Conservation (phyloP, 2,329 filamentous ascomycete genomes). For the Neonectria faginata region DNA sequence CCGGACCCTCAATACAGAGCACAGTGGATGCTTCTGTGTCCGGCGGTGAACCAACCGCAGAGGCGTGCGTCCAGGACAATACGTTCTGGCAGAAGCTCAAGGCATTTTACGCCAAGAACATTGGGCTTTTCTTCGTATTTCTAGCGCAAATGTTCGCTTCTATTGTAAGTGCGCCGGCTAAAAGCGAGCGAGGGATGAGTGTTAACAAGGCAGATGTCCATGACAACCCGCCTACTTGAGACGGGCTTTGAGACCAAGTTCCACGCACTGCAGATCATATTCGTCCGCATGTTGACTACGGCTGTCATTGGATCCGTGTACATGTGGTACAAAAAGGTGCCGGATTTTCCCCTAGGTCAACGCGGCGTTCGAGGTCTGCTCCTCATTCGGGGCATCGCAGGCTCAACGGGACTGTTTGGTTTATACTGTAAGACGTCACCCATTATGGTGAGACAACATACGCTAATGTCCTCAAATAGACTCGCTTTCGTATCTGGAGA, state of each 20-base stretch:
- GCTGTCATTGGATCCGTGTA: conserved; percentile 52
- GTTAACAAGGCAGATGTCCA: conserved; percentile 51
- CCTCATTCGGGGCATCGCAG: conserved; percentile 71
- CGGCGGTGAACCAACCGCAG: background rate
- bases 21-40: background rate
- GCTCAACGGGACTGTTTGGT: conserved; percentile 75
- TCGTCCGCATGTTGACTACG: conserved; percentile 56
- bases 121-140: conserved; percentile 56
- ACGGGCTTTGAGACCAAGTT: conserved; percentile 52
- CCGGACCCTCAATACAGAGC: background rate
- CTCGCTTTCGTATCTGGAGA: conserved; percentile 72
- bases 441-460: rapidly evolving
- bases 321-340: conserved; percentile 58
- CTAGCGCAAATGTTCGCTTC: conserved; percentile 56
- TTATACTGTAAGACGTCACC: conserved; percentile 51
- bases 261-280: conserved; percentile 57
- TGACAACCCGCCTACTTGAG: conserved; percentile 53
- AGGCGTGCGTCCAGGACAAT: background rate
- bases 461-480: conserved; percentile 46
- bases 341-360: conserved; percentile 75
- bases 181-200: background rate
- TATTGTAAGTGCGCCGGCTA: conserved; percentile 45
- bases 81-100: conserved; percentile 25
- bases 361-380: conserved; percentile 73
- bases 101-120: conserved; percentile 60